These are phyloP conservation scores for Xylariaceae sp. DNA, from an alignment of 2,329 filamentous ascomycete genomes.

Conservation along the genomic window DNA sequence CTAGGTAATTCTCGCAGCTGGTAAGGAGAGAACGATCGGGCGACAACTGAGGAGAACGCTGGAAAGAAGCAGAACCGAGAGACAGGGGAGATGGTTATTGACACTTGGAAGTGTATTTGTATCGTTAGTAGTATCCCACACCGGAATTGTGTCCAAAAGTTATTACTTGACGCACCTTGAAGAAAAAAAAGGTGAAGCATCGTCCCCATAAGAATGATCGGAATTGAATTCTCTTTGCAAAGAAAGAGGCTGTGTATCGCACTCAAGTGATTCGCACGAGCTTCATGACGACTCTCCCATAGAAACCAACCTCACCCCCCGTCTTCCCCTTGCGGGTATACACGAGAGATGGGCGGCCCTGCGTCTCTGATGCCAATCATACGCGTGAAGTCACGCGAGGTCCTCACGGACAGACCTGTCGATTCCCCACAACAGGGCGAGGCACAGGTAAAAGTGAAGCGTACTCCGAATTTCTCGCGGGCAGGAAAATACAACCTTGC, in stretches of 20 bases:
- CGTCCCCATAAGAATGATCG: conserved; percentile 84
- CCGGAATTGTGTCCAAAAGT: conserved; percentile 3
- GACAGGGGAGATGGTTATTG: neutral
- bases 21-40: neutral
- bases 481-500: conserved; percentile 38
- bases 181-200: conserved; percentile 53
- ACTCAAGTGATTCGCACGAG: conserved; percentile 87
- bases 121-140: conserved; percentile 30
- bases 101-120: neutral
- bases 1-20: neutral
- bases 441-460: conserved; percentile 60
- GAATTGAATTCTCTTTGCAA: conserved; percentile 66
- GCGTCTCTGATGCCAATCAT: conserved; percentile 90
- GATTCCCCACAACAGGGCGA: conserved; percentile 37
- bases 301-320: conserved; percentile 45
- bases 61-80: too few relatives aligned
- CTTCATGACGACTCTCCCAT: conserved; percentile 93
- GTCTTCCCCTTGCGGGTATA: conserved; percentile 32
- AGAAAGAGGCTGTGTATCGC: conserved; percentile 78
- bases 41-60: neutral
- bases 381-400: conserved; percentile 75
- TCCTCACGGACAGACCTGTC: conserved; percentile 73
- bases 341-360: conserved; percentile 43
- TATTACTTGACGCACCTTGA: conserved; percentile 28
- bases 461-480: conserved; percentile 99